phyloP scores from a whole-genome alignment of 2,329 filamentous ascomycete species.

The Pyrenophora tritici-repentis region DNA sequence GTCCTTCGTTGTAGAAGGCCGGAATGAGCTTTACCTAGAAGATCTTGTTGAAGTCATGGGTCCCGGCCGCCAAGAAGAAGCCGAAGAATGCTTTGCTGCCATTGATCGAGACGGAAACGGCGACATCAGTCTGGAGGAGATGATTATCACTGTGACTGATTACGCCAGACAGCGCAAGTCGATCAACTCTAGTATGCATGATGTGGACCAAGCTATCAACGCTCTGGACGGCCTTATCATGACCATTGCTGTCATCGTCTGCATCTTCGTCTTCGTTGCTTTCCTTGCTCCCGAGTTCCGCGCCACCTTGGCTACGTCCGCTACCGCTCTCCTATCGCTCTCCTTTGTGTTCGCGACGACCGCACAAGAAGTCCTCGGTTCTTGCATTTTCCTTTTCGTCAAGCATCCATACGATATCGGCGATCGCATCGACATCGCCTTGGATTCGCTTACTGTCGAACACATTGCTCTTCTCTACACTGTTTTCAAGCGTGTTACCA shows the following conservation, averaged over 20 bases:
- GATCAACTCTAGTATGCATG: slow-evolving; percentile 91
- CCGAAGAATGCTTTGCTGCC: slow-evolving; percentile 80
- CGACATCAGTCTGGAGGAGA: slow-evolving; percentile 93
- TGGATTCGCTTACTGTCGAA: slow-evolving; percentile 78
- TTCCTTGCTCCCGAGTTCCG: slow-evolving; percentile 88
- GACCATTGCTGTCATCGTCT: slow-evolving; percentile 78
- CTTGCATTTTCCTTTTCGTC: slow-evolving; percentile 97
- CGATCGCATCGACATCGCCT: slow-evolving; percentile 83
- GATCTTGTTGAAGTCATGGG: slow-evolving; percentile 91
- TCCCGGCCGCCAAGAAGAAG: slow-evolving; percentile 71
- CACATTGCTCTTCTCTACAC: slow-evolving; percentile 94
- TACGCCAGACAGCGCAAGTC: slow-evolving; percentile 85
- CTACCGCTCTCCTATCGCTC: slow-evolving; percentile 89
- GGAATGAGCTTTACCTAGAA: slow-evolving; percentile 75
- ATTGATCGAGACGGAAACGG: slow-evolving; percentile 90
- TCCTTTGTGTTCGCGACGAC: slow-evolving; percentile 95
- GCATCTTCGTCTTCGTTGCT: slow-evolving; percentile 83
- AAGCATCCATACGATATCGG: slow-evolving; percentile 98
- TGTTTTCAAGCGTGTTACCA: slow-evolving; percentile 82
- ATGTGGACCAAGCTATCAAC: slow-evolving; percentile 91
- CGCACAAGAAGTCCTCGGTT: slow-evolving; percentile 93
- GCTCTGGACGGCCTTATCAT: slow-evolving; percentile 87
- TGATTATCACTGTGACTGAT: slow-evolving; percentile 84
- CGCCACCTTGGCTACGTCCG: slow-evolving; percentile 84
- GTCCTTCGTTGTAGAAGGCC: slow-evolving; percentile 93